These are phyloP conservation scores for Starmerella stigmatis DNA, from an alignment of 805 yeast genomes.

Conservation along the genomic window DNA sequence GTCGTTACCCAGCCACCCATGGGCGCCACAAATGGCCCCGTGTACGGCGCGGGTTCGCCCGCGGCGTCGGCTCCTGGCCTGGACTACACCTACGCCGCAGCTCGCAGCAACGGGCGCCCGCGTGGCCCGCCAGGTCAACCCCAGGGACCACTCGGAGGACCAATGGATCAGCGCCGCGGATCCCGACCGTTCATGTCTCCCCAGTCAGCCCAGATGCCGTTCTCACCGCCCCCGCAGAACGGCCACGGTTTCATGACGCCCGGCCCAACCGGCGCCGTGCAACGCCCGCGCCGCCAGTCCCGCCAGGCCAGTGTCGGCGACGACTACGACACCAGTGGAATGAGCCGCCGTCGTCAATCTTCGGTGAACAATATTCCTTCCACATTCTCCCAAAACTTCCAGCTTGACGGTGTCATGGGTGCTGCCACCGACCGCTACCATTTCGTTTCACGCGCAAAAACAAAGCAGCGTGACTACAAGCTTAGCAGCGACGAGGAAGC, in stretches of 20 bases:
- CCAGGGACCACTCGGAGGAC: neutral
- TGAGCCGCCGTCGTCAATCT: slow-evolving; percentile 21
- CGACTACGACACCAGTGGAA: slow-evolving; percentile 24
- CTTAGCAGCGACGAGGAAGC: slow-evolving; percentile 20
- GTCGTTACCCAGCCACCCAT: slow-evolving; percentile 1
- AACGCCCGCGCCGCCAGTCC: slow-evolving; percentile 13
- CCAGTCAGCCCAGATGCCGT: slow-evolving; percentile 7
- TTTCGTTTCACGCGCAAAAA: slow-evolving; percentile 21
- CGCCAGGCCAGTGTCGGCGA: slow-evolving; percentile 13
- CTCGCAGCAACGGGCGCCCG: slow-evolving; percentile 7
- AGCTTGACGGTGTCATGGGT: slow-evolving; percentile 27
- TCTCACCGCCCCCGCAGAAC: slow-evolving; percentile 6
- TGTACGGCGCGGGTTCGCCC: neutral
- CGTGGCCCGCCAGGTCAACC: neutral
- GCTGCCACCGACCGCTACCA: slow-evolving; percentile 27
- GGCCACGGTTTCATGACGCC: neutral
- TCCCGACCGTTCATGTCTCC: slow-evolving; percentile 9
- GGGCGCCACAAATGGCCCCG: neutral
- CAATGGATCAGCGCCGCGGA: slow-evolving; percentile 7
- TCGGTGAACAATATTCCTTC: slow-evolving; percentile 10
- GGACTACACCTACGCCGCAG: neutral
- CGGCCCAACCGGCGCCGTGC: slow-evolving; percentile 5
- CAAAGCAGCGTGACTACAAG: slow-evolving; percentile 15
- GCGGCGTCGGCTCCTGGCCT: slow-evolving; percentile 1
- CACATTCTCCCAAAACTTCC: slow-evolving; percentile 29